phyloP scores from a whole-genome alignment of 495 filamentous ascomycete species.

The Penicillium lividum region DNA sequence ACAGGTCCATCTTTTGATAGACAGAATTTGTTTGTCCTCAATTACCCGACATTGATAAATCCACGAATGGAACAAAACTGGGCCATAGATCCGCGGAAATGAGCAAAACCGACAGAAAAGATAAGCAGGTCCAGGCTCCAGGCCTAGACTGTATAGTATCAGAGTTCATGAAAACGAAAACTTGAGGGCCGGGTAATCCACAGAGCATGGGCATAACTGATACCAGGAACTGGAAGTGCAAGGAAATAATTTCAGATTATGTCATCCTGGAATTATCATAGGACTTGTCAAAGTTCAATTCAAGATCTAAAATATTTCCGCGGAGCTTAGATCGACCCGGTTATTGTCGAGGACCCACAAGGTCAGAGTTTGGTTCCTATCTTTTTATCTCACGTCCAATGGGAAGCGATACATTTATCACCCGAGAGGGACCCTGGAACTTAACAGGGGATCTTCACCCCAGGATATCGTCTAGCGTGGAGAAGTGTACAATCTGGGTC shows the following conservation, averaged over 20 bases:
- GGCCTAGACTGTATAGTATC: too few relatives aligned
- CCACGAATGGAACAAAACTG: neutral
- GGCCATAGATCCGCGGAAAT: neutral
- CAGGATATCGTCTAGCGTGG: neutral
- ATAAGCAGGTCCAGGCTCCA: neutral
- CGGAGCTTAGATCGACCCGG: conserved; percentile 22
- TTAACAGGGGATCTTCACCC: neutral
- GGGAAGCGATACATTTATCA: conserved; percentile 26
- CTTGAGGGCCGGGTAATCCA: too few relatives aligned
- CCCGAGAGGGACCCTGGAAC: neutral
- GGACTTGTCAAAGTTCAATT: neutral
- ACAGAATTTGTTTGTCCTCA: neutral
- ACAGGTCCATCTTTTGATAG: neutral
- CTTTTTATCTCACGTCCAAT: conserved; percentile 20
- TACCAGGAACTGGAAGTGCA: too few relatives aligned
- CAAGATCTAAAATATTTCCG: conserved; percentile 26
- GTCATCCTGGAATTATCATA: neutral
- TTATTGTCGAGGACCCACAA: conserved; percentile 5
- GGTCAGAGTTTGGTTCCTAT: conserved; percentile 15
- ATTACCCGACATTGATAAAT: neutral
- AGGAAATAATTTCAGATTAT: neutral
- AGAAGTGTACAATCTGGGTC: neutral
- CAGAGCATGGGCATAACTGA: too few relatives aligned
- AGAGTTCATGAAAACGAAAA: too few relatives aligned
- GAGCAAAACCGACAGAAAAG: neutral